Evolutionary conservation across 352 stramenopile genomes (phyloP), one percentile per base, ranked within the genome.

Genomic region (Thraustotheca clavata): DNA sequence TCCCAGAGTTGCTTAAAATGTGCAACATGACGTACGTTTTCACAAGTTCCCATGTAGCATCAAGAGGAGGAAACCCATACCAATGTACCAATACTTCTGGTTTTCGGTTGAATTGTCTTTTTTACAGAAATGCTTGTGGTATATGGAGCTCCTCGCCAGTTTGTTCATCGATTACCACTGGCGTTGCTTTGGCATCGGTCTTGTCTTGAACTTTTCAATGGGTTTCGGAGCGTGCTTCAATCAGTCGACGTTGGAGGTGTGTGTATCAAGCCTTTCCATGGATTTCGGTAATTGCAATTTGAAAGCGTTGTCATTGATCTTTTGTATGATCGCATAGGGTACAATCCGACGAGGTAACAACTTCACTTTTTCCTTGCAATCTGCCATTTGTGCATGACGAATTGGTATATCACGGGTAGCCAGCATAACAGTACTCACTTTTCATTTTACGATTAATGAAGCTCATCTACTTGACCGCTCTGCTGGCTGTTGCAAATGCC

Each of bases 191-290:
- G 32, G 55, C 20, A 57, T 29, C 8, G 39, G 36, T 8, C 16
- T 18, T 6, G n/a, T 12, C 27, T 35, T 20, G 29, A 40, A 4
- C 41, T 24, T n/a, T 22, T 18, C 6, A 24, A 35, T 3, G 11
- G 41, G 29, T 26, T 5, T 16, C 43, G 60, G 26, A 24, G 46
- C 50, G 6, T 40, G n/a, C 52, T 69, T 69, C 29, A 69, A 36
- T 32, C 34, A 36, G 50, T 62, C 49, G 24, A 69, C 36, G 29
- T 63, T 69, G 12, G 65, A 69, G n/a, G 50, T 50, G 4, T 60
- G 34, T 38, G 38, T 43, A 20, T 57, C 33, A 33, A 48, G 50
- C 32, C 49, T 4, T 7, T 34, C 16, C 50, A 60, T 47, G n/a
- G 14, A 48, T 4, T 4, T 47, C 16, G 50, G 50, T n/a, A 47